phyloP scores from a whole-genome alignment of 371 early-diverging fungal genomes.

The Mortierella sp. region DNA sequence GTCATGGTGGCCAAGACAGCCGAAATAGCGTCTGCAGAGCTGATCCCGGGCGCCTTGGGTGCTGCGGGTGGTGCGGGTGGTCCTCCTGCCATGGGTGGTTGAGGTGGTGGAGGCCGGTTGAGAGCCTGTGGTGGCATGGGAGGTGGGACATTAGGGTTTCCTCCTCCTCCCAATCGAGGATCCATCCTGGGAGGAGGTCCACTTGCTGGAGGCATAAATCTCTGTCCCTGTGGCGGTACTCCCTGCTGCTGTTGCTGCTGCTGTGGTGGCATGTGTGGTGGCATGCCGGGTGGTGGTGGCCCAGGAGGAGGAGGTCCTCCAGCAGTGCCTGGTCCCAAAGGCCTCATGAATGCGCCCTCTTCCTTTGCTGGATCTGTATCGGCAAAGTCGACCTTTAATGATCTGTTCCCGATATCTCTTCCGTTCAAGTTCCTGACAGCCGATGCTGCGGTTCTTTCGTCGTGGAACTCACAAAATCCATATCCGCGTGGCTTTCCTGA shows the following conservation, averaged over 20 bases:
- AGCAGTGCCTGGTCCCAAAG: conserved; percentile 35
- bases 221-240: conserved; percentile 21
- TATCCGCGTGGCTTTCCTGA: conserved; percentile 93
- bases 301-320: conserved; percentile 27
- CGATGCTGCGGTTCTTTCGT: conserved; percentile 59
- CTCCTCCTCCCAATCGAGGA: conserved; percentile 46
- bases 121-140: conserved; percentile 28
- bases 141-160: conserved; percentile 32
- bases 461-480: conserved; percentile 91
- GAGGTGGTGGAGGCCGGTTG: conserved; percentile 36
- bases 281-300: conserved; percentile 36
- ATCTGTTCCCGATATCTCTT: conserved; percentile 87
- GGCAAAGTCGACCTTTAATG: conserved; percentile 88
- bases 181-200: conserved; percentile 30
- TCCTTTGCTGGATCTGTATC: conserved; percentile 70
- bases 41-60: conserved; percentile 51
- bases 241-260: conserved; percentile 53
- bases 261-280: conserved; percentile 45
- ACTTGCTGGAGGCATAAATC: conserved; percentile 17
- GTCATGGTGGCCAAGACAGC: conserved; percentile 79
- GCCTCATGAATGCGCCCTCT: conserved; percentile 41
- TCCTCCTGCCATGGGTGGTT: conserved; percentile 39
- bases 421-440: conserved; percentile 70
- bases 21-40: conserved; percentile 68
- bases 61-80: conserved; percentile 23